Evolutionary conservation across 2,329 filamentous ascomycete genomes (phyloP).

Genomic region (Cercospora sp.): DNA sequence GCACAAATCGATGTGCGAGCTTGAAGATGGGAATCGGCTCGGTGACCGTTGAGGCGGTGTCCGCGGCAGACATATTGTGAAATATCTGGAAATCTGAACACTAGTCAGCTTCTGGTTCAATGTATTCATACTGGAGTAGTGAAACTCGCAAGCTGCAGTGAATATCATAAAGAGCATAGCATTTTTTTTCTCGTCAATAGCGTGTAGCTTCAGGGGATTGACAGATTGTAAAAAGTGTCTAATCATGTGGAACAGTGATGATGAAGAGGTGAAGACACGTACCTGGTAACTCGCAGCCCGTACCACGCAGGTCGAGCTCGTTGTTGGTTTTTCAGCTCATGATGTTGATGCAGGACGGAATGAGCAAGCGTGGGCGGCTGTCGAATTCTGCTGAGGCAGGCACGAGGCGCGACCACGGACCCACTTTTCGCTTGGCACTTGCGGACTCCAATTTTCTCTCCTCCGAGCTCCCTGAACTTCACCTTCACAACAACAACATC

Average conservation of each 20-base stretch:
- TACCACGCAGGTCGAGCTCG: slow-evolving; percentile 9
- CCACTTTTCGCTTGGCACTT: slow-evolving; percentile 3
- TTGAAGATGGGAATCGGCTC: slow-evolving; percentile 76
- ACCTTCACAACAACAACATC: slow-evolving; percentile 11
- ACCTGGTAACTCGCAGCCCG: slow-evolving; percentile 12
- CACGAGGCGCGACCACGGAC: not conserved
- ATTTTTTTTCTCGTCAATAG: slow-evolving; percentile 56
- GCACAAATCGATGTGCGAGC: slow-evolving; percentile 77
- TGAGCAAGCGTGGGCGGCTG: not conserved
- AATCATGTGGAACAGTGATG: slow-evolving; percentile 51
- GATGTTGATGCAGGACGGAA: slow-evolving; percentile 15
- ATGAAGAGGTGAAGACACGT: not conserved
- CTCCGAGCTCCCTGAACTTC: slow-evolving; percentile 13
- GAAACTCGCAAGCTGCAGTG: not conserved
- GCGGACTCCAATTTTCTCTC: slow-evolving; percentile 14
- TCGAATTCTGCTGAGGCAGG: slow-evolving; percentile 8
- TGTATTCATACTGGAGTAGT: not conserved
- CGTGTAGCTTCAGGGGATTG: slow-evolving; percentile 72
- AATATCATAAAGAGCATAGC: slow-evolving; percentile 47
- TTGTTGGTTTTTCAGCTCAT: slow-evolving; percentile 24
- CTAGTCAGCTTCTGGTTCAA: slow-evolving; percentile 1
- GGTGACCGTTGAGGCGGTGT: slow-evolving; percentile 41
- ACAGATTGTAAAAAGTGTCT: slow-evolving; percentile 69
- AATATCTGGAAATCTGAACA: not conserved
- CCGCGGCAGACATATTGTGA: slow-evolving; percentile 21